Conservation (phyloP, 2,329 filamentous ascomycete species). For the Fusarium sp. region DNA sequence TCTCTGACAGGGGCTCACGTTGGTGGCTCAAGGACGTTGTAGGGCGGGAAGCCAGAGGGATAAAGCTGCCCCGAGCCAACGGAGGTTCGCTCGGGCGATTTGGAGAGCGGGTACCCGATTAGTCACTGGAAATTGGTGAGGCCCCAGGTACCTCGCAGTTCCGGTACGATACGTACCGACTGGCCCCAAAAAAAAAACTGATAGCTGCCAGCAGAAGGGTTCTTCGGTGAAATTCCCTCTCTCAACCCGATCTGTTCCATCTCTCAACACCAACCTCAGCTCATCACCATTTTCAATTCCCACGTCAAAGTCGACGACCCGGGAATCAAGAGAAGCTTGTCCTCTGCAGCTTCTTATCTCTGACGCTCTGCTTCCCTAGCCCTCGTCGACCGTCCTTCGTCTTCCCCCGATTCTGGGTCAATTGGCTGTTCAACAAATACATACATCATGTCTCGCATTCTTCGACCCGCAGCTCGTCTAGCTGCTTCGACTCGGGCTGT, state of each 20-base stretch:
- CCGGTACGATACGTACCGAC: slow-evolving; percentile 46
- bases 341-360: slow-evolving; percentile 36
- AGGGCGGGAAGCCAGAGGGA: slow-evolving; percentile 40
- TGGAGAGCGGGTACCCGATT: slow-evolving; percentile 37
- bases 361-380: slow-evolving; percentile 23
- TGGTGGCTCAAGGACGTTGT: slow-evolving; percentile 22
- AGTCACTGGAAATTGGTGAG: slow-evolving; percentile 16
- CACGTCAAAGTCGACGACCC: slow-evolving; percentile 41
- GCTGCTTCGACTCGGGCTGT: slow-evolving; percentile 55
- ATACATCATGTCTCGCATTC: slow-evolving; percentile 59
- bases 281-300: slow-evolving; percentile 38
- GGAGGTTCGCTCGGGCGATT: slow-evolving; percentile 41
- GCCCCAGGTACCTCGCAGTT: slow-evolving; percentile 41
- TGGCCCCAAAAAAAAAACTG: slow-evolving; percentile 47
- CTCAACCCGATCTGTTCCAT: slow-evolving; percentile 43
- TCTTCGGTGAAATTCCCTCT: slow-evolving; percentile 47
- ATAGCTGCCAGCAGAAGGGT: slow-evolving; percentile 38
- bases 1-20: slow-evolving; percentile 24
- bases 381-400: slow-evolving; percentile 23
- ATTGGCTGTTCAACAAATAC: slow-evolving; percentile 35
- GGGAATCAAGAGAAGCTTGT: slow-evolving; percentile 41
- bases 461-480: slow-evolving; percentile 61
- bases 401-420: slow-evolving; percentile 33
- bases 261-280: slow-evolving; percentile 42
- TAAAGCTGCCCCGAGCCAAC: slow-evolving; percentile 45